Percentiles rank a stretch among this genome's conserved stretches.
Evolutionary conservation across 805 yeast genomes (phyloP).

Genomic region (Ogataea minuta): DNA sequence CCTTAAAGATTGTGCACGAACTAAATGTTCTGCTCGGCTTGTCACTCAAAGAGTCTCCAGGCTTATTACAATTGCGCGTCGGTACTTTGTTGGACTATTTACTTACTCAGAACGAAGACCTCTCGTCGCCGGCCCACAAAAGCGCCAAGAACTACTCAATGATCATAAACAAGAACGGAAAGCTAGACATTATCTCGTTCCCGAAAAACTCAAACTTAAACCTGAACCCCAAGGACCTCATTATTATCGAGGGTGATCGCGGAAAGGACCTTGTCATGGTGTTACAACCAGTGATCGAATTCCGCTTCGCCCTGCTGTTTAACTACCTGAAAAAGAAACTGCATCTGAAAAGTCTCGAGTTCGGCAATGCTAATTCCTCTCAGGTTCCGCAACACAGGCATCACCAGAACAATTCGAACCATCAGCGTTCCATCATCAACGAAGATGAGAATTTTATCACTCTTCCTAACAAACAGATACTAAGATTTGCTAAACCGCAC

Average conservation of each 20-base stretch:
- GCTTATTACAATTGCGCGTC: slow-evolving; percentile 24
- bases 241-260: slow-evolving; percentile 79
- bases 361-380: slow-evolving; percentile 32
- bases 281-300: slow-evolving; percentile 59
- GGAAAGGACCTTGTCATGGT: slow-evolving; percentile 79
- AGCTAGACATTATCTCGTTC: slow-evolving; percentile 66
- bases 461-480: slow-evolving; percentile 73
- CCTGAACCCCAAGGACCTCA: slow-evolving; percentile 60
- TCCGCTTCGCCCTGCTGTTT: slow-evolving; percentile 66
- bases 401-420: slow-evolving; percentile 19
- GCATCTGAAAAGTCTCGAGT: slow-evolving; percentile 53
- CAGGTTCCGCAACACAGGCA: slow-evolving; percentile 22
- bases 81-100: slow-evolving; percentile 38
- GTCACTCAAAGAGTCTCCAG: slow-evolving; percentile 14
- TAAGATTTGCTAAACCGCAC: slow-evolving; percentile 71
- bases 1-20: slow-evolving; percentile 38
- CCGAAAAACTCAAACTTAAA: slow-evolving; percentile 62
- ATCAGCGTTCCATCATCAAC: slow-evolving; percentile 39
- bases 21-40: slow-evolving; percentile 31
- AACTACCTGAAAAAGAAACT: slow-evolving; percentile 73
- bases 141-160: slow-evolving; percentile 36
- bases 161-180: slow-evolving; percentile 37
- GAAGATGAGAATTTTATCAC: slow-evolving; percentile 61
- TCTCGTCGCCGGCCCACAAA: slow-evolving; percentile 33
- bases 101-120: slow-evolving; percentile 45